Conservation (phyloP, 1,139 yeast species). For the Pichia terricola region DNA sequence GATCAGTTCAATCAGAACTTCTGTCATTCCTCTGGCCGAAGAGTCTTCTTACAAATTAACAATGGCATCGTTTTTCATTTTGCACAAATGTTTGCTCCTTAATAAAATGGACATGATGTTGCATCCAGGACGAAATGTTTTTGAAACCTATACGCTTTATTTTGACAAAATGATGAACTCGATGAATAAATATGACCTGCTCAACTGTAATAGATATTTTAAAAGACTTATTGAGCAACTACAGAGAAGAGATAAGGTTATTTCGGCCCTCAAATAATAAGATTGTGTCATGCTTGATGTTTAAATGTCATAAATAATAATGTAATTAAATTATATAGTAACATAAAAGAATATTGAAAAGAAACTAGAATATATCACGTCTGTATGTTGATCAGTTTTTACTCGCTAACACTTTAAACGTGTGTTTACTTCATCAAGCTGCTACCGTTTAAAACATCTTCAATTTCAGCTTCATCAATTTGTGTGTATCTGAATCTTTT, state of each 20-base stretch:
- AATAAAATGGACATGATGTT: slow-evolving; percentile 15
- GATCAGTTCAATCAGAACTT: slow-evolving; percentile 16
- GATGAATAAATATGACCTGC: neutral
- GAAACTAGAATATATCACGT: no score
- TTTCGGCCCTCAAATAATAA: no score
- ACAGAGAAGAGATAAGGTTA: no score
- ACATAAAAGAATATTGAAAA: no score
- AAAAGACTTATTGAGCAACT: no score
- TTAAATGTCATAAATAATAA: no score
- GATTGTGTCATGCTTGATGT: no score
- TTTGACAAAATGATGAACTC: slow-evolving; percentile 22
- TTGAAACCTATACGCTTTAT: slow-evolving; percentile 20
- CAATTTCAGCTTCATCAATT: slow-evolving; percentile 61
- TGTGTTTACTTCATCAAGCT: slow-evolving; percentile 20
- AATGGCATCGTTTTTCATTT: slow-evolving; percentile 18
- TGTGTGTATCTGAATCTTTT: slow-evolving; percentile 56
- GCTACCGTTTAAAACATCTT: slow-evolving; percentile 67
- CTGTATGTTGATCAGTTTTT: no score
- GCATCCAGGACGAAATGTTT: slow-evolving; percentile 14
- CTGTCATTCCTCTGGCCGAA: slow-evolving; percentile 14
- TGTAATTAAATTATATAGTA: no score
- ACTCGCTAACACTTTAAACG: no score
- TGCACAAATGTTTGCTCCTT: slow-evolving; percentile 19
- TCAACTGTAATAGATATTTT: no score
- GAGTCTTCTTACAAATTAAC: slow-evolving; percentile 19